Percentiles rank a stretch among this genome's conserved stretches.
Evolutionary conservation across 179 eudicot species (phyloP).

Genomic region (Amaranthus tricolor): DNA sequence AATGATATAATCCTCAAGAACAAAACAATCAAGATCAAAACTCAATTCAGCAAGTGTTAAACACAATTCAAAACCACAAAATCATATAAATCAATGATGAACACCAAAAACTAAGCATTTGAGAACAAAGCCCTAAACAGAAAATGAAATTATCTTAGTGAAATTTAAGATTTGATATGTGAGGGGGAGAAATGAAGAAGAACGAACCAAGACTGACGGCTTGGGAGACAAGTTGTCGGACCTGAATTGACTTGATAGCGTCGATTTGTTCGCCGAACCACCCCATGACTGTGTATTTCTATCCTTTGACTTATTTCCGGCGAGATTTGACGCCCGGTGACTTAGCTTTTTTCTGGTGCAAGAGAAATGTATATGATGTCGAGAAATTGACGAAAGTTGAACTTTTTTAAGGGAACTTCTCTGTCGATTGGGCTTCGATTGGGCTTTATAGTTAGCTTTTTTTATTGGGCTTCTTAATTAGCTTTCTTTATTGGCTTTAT

Average conservation of each 20-base stretch:
- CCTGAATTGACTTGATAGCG: slow-evolving; percentile 42
- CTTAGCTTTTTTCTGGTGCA: background rate
- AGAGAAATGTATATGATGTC: background rate
- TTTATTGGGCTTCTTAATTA: background rate
- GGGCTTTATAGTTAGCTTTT: background rate
- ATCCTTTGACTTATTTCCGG: slow-evolving; percentile 29
- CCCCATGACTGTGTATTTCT: slow-evolving; percentile 31
- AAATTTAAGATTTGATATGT: too few relatives aligned
- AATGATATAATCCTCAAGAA: slow-evolving; percentile 13
- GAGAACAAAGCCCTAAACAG: background rate
- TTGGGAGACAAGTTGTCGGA: slow-evolving; percentile 47
- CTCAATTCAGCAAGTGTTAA: background rate
- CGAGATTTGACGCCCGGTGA: slow-evolving; percentile 26
- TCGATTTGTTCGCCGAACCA: slow-evolving; percentile 40
- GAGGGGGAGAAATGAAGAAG: background rate
- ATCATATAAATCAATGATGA: background rate
- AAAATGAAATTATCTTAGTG: background rate
- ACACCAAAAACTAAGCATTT: background rate
- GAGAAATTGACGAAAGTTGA: background rate
- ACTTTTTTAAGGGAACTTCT: background rate
- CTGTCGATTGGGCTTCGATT: background rate
- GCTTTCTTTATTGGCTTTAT: background rate
- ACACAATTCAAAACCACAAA: background rate
- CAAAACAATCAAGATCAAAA: background rate
- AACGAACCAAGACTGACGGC: slow-evolving; percentile 46